Percentiles rank a stretch among this genome's conserved stretches.
These are phyloP conservation scores for Vigna hirtella DNA, from an alignment of 306 rosid species.

Conservation along the genomic window DNA sequence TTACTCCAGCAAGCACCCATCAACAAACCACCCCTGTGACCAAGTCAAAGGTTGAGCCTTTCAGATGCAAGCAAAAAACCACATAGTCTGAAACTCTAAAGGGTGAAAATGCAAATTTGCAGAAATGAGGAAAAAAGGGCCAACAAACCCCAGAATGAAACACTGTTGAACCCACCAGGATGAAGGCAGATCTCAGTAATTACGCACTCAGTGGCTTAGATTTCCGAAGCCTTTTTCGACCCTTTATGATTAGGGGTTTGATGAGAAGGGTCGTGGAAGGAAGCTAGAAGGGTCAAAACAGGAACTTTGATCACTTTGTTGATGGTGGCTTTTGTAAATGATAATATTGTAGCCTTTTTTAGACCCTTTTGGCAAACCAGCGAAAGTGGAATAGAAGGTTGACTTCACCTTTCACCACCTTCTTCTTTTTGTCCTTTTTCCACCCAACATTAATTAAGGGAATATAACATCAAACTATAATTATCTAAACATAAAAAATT, in stretches of 20 bases:
- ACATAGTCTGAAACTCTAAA: slow-evolving; percentile 28
- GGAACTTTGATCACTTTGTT: slow-evolving; percentile 29
- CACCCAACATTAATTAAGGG: not conserved
- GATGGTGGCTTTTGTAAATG: slow-evolving; percentile 32
- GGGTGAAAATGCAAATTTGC: slow-evolving; percentile 28
- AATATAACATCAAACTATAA: not conserved
- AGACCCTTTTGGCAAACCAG: slow-evolving; percentile 44
- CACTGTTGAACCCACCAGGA: slow-evolving; percentile 40
- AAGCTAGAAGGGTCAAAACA: slow-evolving; percentile 25
- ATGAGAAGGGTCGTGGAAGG: slow-evolving; percentile 37
- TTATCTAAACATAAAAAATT: not conserved
- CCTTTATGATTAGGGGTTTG: slow-evolving; percentile 47
- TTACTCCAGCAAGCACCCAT: slow-evolving; percentile 98
- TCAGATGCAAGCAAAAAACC: slow-evolving; percentile 42
- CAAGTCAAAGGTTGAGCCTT: slow-evolving; percentile 39
- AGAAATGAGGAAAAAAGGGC: slow-evolving; percentile 15
- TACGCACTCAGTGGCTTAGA: slow-evolving; percentile 34
- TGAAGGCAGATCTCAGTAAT: slow-evolving; percentile 48
- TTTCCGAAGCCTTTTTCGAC: slow-evolving; percentile 33
- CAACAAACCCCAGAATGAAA: slow-evolving; percentile 25
- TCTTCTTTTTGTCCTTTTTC: slow-evolving; percentile 38
- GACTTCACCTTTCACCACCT: slow-evolving; percentile 40
- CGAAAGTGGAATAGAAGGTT: slow-evolving; percentile 42
- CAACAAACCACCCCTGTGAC: slow-evolving; percentile 48
- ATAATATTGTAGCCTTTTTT: slow-evolving; percentile 46